Percentiles rank a stretch among this genome's conserved stretches.
These are phyloP conservation scores for Akanthomyces uredinophilus DNA, from an alignment of 2,329 filamentous ascomycete species.

Conservation along the genomic window DNA sequence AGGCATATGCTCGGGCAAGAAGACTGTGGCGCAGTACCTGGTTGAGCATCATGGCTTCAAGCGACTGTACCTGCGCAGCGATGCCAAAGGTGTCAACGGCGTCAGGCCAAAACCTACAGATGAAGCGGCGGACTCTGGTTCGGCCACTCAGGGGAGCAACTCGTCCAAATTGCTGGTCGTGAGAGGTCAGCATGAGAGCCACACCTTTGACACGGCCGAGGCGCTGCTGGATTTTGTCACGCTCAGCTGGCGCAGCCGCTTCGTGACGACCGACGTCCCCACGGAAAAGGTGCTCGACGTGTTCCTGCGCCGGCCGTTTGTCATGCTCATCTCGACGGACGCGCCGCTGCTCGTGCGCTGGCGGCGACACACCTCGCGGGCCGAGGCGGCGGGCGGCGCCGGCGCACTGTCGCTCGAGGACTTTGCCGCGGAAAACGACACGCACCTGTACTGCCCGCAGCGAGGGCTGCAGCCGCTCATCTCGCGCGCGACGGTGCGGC, in stretches of 20 bases:
- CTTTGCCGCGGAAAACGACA: constrained; percentile 59
- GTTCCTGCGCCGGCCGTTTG: constrained; percentile 78
- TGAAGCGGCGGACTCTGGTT: constrained; percentile 11
- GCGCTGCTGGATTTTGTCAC: constrained; percentile 81
- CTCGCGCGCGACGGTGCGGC: constrained; percentile 72
- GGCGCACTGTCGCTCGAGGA: constrained; percentile 42
- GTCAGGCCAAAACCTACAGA: not conserved
- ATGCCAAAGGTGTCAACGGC: not conserved
- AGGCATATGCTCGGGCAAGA: constrained; percentile 94
- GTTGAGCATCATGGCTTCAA: constrained; percentile 79
- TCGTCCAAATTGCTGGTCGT: constrained; percentile 10
- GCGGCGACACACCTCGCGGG: constrained; percentile 60
- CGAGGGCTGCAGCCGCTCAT: constrained; percentile 70
- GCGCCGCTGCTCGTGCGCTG: constrained; percentile 81
- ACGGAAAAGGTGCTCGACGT: constrained; percentile 68
- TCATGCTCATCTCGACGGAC: constrained; percentile 86
- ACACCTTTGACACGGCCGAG: constrained; percentile 56
- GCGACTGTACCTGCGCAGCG: constrained; percentile 54
- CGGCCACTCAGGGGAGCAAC: constrained; percentile 13
- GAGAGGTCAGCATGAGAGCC: constrained; percentile 17
- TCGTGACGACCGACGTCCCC: constrained; percentile 80
- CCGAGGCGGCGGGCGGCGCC: constrained; percentile 19
- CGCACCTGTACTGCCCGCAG: constrained; percentile 64
- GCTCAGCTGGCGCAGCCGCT: constrained; percentile 73
- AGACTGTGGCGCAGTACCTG: constrained; percentile 82